Percentiles rank a stretch among this genome's conserved stretches.
Evolutionary conservation across 495 filamentous ascomycete genomes (phyloP).

Genomic region (Apodospora peruviana): DNA sequence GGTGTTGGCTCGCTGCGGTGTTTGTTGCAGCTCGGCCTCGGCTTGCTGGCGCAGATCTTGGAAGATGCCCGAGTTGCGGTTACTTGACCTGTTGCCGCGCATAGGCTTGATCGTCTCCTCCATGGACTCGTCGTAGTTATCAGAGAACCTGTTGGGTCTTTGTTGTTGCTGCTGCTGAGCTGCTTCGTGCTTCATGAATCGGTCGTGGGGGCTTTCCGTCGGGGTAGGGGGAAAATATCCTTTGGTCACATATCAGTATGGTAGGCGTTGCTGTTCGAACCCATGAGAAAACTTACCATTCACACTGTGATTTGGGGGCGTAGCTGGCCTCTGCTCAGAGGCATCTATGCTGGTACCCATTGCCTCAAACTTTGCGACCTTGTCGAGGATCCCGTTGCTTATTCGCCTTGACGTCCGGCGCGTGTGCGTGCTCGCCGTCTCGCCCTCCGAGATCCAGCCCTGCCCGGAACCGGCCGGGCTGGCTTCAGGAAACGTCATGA

Average conservation of each 20-base stretch:
- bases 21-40: conserved; percentile 25
- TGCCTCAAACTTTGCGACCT: conserved; percentile 46
- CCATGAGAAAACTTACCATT: conserved; percentile 40
- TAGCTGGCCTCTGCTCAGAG: conserved; percentile 45
- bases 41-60: conserved; percentile 42
- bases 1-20: conserved; percentile 32
- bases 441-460: conserved; percentile 42
- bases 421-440: conserved; percentile 27
- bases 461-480: conserved; percentile 30
- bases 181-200: conserved; percentile 27
- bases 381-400: conserved; percentile 50
- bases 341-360: conserved; percentile 27
- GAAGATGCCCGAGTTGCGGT: conserved; percentile 34
- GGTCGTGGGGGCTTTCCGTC: conserved; percentile 39
- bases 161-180: conserved; percentile 22
- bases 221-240: conserved; percentile 46
- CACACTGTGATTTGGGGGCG: conserved; percentile 51
- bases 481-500: conserved; percentile 37
- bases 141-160: conserved; percentile 37
- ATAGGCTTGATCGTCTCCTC: conserved; percentile 52
- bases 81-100: conserved; percentile 21
- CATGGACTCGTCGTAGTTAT: conserved; percentile 51
- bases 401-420: conserved; percentile 39
- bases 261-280: neutral
- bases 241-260: conserved; percentile 13